A percentile compares a stretch with the other conserved stretches of the same genome.
Conservation (phyloP, 108 stramenopile species). For the Mediolabrus comicus region DNA sequence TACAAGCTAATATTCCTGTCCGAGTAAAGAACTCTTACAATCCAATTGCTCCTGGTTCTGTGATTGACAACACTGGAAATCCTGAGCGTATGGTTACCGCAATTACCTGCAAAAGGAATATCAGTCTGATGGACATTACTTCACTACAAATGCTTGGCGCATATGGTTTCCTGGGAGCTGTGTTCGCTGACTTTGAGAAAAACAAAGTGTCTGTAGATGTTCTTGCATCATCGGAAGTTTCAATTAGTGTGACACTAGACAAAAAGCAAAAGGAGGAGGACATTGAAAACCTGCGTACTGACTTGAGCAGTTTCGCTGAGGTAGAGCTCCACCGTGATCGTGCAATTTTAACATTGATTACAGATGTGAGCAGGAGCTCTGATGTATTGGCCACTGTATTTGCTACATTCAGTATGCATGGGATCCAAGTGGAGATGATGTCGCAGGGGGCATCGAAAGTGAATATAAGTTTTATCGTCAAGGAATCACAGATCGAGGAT, state of each 20-base stretch:
- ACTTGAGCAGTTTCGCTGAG: slow-evolving; percentile 64
- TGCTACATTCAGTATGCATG: slow-evolving; percentile 68
- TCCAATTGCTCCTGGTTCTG: slow-evolving; percentile 85
- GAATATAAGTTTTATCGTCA: slow-evolving; percentile 90
- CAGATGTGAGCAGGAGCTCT: slow-evolving; percentile 85
- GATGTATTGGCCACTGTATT: slow-evolving; percentile 95
- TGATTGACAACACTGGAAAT: slow-evolving; percentile 72
- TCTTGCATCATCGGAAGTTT: slow-evolving; percentile 96
- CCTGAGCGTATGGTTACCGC: slow-evolving; percentile 86
- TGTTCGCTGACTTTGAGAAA: slow-evolving; percentile 93
- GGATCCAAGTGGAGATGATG: slow-evolving; percentile 92
- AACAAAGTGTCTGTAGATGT: slow-evolving; percentile 98
- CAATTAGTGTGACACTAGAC: slow-evolving; percentile 96
- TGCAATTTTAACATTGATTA: slow-evolving; percentile 91
- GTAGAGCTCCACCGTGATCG: slow-evolving; percentile 63
- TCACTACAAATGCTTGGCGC: slow-evolving; percentile 96
- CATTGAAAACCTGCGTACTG: slow-evolving; percentile 48
- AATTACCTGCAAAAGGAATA: slow-evolving; percentile 90
- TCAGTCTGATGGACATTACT: slow-evolving; percentile 89
- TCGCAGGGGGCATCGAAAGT: slow-evolving; percentile 95
- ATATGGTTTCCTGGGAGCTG: slow-evolving; percentile 90
- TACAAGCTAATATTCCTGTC: slow-evolving; percentile 82
- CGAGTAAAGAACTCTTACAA: slow-evolving; percentile 99
- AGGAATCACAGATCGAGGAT: slow-evolving; percentile 69
- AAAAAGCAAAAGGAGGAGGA: slow-evolving; percentile 72